Base-by-base conservation (phyloP, 768 basidiomycete species). In the Gautieria morchelliformis region DNA sequence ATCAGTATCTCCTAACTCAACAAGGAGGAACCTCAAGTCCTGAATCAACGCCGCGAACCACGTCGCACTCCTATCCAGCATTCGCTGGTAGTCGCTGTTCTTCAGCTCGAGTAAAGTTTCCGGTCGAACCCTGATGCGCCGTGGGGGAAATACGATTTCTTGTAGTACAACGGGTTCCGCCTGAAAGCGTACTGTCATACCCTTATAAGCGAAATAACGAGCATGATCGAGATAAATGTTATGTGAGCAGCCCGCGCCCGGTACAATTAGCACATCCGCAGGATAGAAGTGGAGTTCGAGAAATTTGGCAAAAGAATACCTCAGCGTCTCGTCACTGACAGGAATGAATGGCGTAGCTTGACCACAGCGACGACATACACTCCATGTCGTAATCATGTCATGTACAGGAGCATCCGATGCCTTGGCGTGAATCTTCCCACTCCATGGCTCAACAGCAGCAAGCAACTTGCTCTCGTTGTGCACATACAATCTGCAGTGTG, bases 271-370 rank as follows among this genome's bases (percentile, higher is more conserved):
- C 64, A 93, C 84, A 61, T 90, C 83, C 35, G 91, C 82, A 32
- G 93, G 93, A 70, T 98, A 96, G 70, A 97, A 97, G 66, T 93
- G 89, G 27, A 95, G 81, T 67, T 99, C 95, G 30, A 99, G 79
- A 69, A 95, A 98, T 64, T 96, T 94, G 37, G 88, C 91, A 67
- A 97, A 95, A 5, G 94, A 97, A 67, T 95, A 93, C 56, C 86
- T 76, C 65, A 91, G 88, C 78, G 94, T 93, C 68, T 95, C 93
- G 63, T 90, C 86, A 1, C 91, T 91, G 40, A 92, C 83, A 5
- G 85, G 86, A 62, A 93, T 88, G 70, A 93, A 89, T 2, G 91
- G 89, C 3, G 90, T 93, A 1, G 85, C 85, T 5, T 76, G 86
- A 32, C 79, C 84, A 67, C 83, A 91, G 24, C 85, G 70, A 58